A percentile compares a stretch with the other conserved stretches of the same genome.
Evolutionary conservation across 2,329 filamentous ascomycete species (phyloP).

Genomic region (Aschersonia sp.): DNA sequence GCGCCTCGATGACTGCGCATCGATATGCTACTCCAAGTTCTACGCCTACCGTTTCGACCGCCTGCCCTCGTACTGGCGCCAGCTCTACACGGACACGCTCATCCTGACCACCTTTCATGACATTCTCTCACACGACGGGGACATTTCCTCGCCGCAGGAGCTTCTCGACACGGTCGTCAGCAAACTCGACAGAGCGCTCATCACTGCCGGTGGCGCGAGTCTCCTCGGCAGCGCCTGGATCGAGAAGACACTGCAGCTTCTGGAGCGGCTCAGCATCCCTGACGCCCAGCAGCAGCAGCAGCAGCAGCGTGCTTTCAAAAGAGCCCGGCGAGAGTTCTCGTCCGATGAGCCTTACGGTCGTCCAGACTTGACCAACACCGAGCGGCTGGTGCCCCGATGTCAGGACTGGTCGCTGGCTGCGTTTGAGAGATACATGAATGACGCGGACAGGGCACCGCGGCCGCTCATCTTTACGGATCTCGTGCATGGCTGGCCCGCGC

Average conservation of each 20-base stretch:
- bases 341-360: slow-evolving; percentile 13
- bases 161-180: slow-evolving; percentile 42
- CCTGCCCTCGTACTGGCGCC: slow-evolving; percentile 53
- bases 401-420: slow-evolving; percentile 35
- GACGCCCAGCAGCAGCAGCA: neutral
- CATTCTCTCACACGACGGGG: slow-evolving; percentile 10
- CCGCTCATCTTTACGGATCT: slow-evolving; percentile 59
- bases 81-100: slow-evolving; percentile 56
- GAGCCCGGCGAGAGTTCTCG: slow-evolving; percentile 9
- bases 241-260: slow-evolving; percentile 31
- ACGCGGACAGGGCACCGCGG: slow-evolving; percentile 24
- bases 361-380: slow-evolving; percentile 9
- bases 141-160: neutral
- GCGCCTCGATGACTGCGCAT: slow-evolving; percentile 40
- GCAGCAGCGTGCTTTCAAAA: neutral
- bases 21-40: slow-evolving; percentile 48
- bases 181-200: slow-evolving; percentile 60
- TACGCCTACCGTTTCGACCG: slow-evolving; percentile 55
- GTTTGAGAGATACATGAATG: slow-evolving; percentile 46
- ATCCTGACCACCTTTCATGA: slow-evolving; percentile 42
- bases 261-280: slow-evolving; percentile 14
- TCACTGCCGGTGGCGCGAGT: slow-evolving; percentile 54
- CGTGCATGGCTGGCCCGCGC: slow-evolving; percentile 59
- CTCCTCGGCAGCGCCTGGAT: slow-evolving; percentile 35
- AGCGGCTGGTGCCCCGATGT: slow-evolving; percentile 11